These are phyloP conservation scores for Nadsonia commutata DNA, from an alignment of 1,139 yeast species.

Conservation along the genomic window DNA sequence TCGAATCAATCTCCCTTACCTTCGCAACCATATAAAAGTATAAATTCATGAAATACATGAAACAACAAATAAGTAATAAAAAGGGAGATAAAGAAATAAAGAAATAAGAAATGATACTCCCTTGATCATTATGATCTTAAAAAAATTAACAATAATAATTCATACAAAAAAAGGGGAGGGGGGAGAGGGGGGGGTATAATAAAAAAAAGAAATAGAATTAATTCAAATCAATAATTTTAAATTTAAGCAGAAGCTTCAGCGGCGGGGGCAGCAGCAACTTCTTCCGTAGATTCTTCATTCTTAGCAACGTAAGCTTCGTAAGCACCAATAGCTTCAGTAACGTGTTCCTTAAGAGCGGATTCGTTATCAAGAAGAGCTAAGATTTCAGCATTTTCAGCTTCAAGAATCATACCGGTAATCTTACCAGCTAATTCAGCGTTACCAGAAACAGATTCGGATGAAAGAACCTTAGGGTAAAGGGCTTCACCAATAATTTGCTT, in stretches of 20 bases:
- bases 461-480: constrained; percentile 84
- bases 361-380: constrained; percentile 73
- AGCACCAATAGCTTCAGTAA: constrained; percentile 89
- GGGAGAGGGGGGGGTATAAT: constrained; percentile 3
- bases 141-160: not conserved
- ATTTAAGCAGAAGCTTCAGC: constrained; percentile 5
- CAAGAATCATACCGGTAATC: constrained; percentile 98
- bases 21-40: no score
- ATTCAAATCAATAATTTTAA: not conserved
- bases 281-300: constrained; percentile 14
- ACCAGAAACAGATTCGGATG: constrained; percentile 65
- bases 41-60: constrained; percentile 2
- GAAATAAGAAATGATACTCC: no score
- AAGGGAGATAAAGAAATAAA: not conserved
- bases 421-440: constrained; percentile 96
- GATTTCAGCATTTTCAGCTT: constrained; percentile 86
- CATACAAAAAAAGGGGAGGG: not conserved
- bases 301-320: constrained; percentile 23
- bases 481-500: constrained; percentile 97
- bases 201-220: not conserved
- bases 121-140: not conserved
- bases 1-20: no score
- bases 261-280: constrained; percentile 2
- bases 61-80: not conserved
- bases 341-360: constrained; percentile 77